These are phyloP conservation scores for Phoma sp. DNA, from an alignment of 2,329 filamentous ascomycete genomes.

Conservation along the genomic window DNA sequence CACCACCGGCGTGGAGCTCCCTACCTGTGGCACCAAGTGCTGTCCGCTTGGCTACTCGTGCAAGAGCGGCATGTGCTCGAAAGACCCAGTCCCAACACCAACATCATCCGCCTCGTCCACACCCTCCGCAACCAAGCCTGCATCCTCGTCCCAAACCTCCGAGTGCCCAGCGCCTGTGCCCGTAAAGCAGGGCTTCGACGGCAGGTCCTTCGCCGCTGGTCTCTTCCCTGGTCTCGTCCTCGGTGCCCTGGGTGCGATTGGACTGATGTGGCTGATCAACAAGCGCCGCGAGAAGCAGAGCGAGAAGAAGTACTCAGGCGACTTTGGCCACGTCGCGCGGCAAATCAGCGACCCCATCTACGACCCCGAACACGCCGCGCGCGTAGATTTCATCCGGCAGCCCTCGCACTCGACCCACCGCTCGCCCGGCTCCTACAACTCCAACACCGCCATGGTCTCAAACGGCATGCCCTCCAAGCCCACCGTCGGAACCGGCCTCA, in stretches of 20 bases:
- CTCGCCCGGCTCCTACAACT: constrained; percentile 32
- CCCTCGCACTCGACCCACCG: constrained; percentile 33
- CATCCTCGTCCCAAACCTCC: constrained; percentile 43
- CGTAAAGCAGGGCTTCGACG: constrained; percentile 36
- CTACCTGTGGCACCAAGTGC: constrained; percentile 66
- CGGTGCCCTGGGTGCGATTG: constrained; percentile 42
- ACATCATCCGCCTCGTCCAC: constrained; percentile 31
- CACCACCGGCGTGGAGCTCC: constrained; percentile 61
- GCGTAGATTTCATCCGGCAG: constrained; percentile 48
- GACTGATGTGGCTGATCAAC: constrained; percentile 45
- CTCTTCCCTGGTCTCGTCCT: constrained; percentile 49
- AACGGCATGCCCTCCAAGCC: constrained; percentile 25
- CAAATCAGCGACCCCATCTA: constrained; percentile 51
- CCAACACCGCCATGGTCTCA: constrained; percentile 34
- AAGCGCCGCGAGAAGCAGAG: constrained; percentile 40
- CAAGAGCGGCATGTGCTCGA: constrained; percentile 59
- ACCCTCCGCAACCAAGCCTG: constrained; percentile 37
- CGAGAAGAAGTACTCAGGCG: constrained; percentile 45
- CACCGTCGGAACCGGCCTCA: constrained; percentile 32
- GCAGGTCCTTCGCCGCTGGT: constrained; percentile 48
- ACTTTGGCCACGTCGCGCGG: constrained; percentile 48
- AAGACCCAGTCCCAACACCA: constrained; percentile 49
- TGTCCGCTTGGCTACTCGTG: constrained; percentile 79
- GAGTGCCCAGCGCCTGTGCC: constrained; percentile 27
- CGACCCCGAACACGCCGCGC: constrained; percentile 43